Evolutionary conservation across 2,329 filamentous ascomycete species (phyloP).

Genomic region (Lomentospora prolificans): DNA sequence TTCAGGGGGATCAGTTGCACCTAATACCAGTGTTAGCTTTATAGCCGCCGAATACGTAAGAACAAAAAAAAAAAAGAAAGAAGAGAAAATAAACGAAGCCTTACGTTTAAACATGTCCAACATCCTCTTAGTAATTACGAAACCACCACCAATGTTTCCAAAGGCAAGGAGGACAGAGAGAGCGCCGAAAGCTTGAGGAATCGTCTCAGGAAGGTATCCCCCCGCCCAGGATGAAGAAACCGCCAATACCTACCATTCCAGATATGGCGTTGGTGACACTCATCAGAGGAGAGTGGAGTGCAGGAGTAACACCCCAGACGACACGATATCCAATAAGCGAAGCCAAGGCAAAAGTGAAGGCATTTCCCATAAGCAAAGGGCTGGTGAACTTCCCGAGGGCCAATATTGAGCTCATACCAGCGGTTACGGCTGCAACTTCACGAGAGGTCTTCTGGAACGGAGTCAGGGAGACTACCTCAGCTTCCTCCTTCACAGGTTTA

Average conservation of each 20-base stretch:
- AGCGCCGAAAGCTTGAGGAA: slow-evolving; percentile 71
- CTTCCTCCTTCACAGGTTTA: slow-evolving; percentile 36
- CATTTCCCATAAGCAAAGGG: slow-evolving; percentile 79
- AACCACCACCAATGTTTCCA: slow-evolving; percentile 80
- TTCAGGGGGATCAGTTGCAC: slow-evolving; percentile 75
- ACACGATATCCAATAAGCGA: slow-evolving; percentile 81
- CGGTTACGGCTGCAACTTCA: slow-evolving; percentile 65
- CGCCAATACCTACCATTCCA: slow-evolving; percentile 80
- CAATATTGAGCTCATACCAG: slow-evolving; percentile 65
- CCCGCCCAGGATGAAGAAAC: slow-evolving; percentile 80
- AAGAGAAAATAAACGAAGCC: slow-evolving; percentile 15
- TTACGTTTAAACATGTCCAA: slow-evolving; percentile 77
- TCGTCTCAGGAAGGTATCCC: slow-evolving; percentile 66
- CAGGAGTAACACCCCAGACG: slow-evolving; percentile 77
- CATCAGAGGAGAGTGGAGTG: slow-evolving; percentile 83
- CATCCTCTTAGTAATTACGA: slow-evolving; percentile 89
- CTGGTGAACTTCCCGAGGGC: slow-evolving; percentile 72
- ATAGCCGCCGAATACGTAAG: slow-evolving; percentile 15
- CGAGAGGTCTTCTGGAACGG: slow-evolving; percentile 74
- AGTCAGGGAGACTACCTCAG: slow-evolving; percentile 57
- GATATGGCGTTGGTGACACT: slow-evolving; percentile 90
- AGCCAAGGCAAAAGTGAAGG: slow-evolving; percentile 75
- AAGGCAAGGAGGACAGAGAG: slow-evolving; percentile 75
- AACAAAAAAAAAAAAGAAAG: not conserved
- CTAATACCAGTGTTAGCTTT: slow-evolving; percentile 15